phyloP scores from a whole-genome alignment of 1,284 basidiomycete genomes.

The Ustilago tritici region DNA sequence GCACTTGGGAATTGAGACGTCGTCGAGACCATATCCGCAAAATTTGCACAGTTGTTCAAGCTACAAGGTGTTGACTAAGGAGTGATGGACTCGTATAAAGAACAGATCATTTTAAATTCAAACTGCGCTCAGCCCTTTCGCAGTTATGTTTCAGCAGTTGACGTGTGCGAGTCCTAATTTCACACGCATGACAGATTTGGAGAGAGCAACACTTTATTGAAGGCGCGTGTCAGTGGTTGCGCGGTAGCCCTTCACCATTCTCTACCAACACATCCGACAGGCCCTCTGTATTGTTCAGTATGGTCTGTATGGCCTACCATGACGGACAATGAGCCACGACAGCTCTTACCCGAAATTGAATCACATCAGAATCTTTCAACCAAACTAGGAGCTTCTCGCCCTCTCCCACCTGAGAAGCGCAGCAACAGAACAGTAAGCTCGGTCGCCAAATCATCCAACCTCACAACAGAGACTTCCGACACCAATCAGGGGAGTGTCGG shows the following conservation, averaged over 20 bases:
- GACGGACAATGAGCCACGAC: conserved; percentile 39
- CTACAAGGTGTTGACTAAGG: background rate
- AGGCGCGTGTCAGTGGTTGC: background rate
- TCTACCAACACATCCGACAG: background rate
- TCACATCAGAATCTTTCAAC: conserved; percentile 47
- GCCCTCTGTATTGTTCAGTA: background rate
- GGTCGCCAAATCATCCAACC: conserved; percentile 3
- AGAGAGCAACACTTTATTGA: conserved; percentile 10
- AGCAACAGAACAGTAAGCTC: conserved; percentile 16
- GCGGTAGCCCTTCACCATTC: background rate
- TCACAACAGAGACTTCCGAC: conserved; percentile 1
- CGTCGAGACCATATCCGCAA: conserved; percentile 1
- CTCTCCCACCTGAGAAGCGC: conserved; percentile 39
- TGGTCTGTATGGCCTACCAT: conserved; percentile 12
- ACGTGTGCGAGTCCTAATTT: conserved; percentile 9
- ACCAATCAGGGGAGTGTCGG: background rate
- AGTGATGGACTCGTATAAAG: background rate
- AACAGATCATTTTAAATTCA: background rate
- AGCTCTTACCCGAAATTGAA: conserved; percentile 39
- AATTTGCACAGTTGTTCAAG: background rate
- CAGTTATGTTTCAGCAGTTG: background rate
- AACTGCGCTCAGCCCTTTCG: conserved; percentile 2
- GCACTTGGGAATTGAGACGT: conserved; percentile 10
- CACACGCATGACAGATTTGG: background rate
- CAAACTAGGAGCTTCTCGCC: conserved; percentile 36